These are phyloP conservation scores for Colletotrichum sp. DNA, from an alignment of 2,329 filamentous ascomycete genomes.

Conservation along the genomic window DNA sequence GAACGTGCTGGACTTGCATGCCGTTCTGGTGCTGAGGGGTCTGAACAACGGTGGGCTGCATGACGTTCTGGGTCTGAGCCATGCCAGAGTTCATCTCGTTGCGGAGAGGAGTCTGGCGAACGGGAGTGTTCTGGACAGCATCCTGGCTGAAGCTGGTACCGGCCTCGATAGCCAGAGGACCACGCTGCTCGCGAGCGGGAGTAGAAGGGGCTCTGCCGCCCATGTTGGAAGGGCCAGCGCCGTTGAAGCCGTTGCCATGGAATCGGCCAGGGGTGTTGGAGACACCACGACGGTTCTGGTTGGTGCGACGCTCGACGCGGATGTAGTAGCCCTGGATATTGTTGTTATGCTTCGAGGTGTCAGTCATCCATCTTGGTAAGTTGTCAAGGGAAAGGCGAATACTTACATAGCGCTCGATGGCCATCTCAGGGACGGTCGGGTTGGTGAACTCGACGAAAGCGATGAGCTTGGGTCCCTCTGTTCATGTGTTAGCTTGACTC, in stretches of 20 bases:
- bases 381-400: not conserved
- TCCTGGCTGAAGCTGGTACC: not conserved
- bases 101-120: not conserved
- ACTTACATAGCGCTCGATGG: slow-evolving; percentile 38
- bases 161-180: slow-evolving; percentile 8
- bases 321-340: slow-evolving; percentile 34
- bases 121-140: not conserved
- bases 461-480: slow-evolving; percentile 26
- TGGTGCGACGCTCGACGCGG: slow-evolving; percentile 37
- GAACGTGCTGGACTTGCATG: not conserved
- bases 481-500: not conserved
- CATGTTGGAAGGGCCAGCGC: not conserved
- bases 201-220: slow-evolving; percentile 2
- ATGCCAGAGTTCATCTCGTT: not conserved
- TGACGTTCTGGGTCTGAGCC: not conserved
- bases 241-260: not conserved
- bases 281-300: not conserved
- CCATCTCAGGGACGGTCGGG: slow-evolving; percentile 39
- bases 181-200: slow-evolving; percentile 2
- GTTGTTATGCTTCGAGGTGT: slow-evolving; percentile 33
- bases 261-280: not conserved
- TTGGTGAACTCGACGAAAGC: slow-evolving; percentile 45
- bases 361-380: not conserved
- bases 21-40: not conserved
- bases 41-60: not conserved